These are phyloP conservation scores for Verticillium isaacii DNA, from an alignment of 2,329 filamentous ascomycete genomes.

Conservation along the genomic window DNA sequence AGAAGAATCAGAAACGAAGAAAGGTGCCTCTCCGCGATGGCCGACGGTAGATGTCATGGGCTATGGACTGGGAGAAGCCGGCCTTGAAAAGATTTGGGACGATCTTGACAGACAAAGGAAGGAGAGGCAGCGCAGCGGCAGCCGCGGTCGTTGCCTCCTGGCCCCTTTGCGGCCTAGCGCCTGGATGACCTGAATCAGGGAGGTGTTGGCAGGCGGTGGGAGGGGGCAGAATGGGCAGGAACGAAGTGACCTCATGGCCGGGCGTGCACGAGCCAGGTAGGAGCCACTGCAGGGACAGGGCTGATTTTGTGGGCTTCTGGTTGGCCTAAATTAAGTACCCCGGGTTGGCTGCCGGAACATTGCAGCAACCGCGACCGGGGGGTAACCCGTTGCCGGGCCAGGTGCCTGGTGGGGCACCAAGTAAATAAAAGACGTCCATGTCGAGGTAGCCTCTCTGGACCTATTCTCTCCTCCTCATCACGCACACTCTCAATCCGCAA, in stretches of 20 bases:
- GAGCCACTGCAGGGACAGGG: not conserved
- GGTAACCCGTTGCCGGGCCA: conserved; percentile 17
- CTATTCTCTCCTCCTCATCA: conserved; percentile 16
- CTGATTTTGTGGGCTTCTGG: not conserved
- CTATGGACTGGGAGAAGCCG: not conserved
- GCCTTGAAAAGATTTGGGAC: not conserved
- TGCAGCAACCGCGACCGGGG: conserved; percentile 7
- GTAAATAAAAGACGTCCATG: conserved; percentile 41
- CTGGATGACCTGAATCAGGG: not conserved
- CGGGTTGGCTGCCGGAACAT: not conserved
- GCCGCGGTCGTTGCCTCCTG: not conserved
- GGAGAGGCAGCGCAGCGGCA: not conserved
- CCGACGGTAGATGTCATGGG: not conserved
- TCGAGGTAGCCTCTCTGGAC: conserved; percentile 9
- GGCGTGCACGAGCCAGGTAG: not conserved
- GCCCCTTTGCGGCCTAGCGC: not conserved
- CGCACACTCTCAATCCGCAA: not conserved
- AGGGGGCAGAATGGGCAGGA: not conserved
- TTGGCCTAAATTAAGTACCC: not conserved
- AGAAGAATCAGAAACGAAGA: not conserved
- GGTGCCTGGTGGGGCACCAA: conserved; percentile 26
- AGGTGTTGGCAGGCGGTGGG: not conserved
- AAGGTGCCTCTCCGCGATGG: not conserved
- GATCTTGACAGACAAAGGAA: not conserved
- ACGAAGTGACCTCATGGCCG: not conserved